Evolutionary conservation across 495 filamentous ascomycete species (phyloP), one percentile per base, ranked within the genome.

Genomic region (Bryoglossum gracile): DNA sequence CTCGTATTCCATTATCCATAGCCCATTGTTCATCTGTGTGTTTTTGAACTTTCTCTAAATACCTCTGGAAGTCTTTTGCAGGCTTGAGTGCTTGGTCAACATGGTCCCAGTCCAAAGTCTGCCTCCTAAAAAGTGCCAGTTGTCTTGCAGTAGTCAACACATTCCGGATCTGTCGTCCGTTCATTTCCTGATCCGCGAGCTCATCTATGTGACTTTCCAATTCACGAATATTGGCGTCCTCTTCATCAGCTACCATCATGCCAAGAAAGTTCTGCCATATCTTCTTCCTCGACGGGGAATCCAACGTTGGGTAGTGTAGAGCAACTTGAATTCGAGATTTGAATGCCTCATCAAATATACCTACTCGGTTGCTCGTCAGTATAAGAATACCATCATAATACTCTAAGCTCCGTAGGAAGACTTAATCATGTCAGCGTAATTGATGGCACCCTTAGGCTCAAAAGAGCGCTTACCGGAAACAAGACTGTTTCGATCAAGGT

Each of bases 211-310:
- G 45, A 3, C n/a, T 18, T 8, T 45, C 6, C 5, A 66, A 5
- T 14, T 65, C 62, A 1, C 53, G 53, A 6, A 59, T 18, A 36
- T 70, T 40, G 3, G 56, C 62, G 26, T 54, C 32, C 22, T 59
- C 55, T 0, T 55, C 42, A 26, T 55, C 43, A 1, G 42, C 48
- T 24, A 60, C 47, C 14, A 67, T 46, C 4, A 54, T 43, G 10
- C 58, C 81, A 50, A 78, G 62, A 48, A 94, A 92, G 65, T 85
- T 81, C 68, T 81, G 84, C 84, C 89, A 94, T 39, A 95, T 82
- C 46, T 76, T 78, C 43, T 78, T 81, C 67, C 84, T 84, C 22
- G 86, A 87, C 51, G 81, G 80, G 22, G 69, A 59, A 1, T 75
- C 78, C 19, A 94, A 73, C 46, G 86, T 11, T 4, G 65, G 60